Evolutionary conservation across 257 asterid genomes (phyloP).

Genomic region (Nicotiana tabacum): DNA sequence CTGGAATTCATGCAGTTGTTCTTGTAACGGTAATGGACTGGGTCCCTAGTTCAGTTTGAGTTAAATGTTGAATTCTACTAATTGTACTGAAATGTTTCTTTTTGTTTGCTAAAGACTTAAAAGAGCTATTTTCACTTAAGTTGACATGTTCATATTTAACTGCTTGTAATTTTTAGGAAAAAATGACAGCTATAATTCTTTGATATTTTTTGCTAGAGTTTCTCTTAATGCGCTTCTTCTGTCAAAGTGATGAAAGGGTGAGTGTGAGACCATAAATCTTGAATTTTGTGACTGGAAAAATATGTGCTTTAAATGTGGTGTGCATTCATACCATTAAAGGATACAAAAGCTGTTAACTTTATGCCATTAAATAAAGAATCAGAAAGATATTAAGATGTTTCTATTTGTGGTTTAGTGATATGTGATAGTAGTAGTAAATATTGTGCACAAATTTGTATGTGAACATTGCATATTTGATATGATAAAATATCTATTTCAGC

Average conservation of each 20-base stretch:
- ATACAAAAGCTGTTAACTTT: not conserved
- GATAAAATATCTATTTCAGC: not conserved
- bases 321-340: not conserved
- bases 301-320: not conserved
- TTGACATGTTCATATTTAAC: not conserved
- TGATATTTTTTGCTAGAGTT: not conserved
- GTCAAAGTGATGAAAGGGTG: slow-evolving; percentile 4
- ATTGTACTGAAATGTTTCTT: not conserved
- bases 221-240: not conserved
- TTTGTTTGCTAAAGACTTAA: not conserved
- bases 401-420: not conserved
- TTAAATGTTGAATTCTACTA: not conserved
- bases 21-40: not conserved
- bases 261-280: not conserved
- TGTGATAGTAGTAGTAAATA: not conserved
- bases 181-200: not conserved
- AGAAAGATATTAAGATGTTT: not conserved
- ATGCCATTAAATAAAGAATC: not conserved
- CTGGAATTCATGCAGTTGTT: not conserved
- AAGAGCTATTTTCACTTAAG: not conserved
- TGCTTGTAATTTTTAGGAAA: not conserved
- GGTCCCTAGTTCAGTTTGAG: not conserved
- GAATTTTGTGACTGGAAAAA: not conserved
- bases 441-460: not conserved
- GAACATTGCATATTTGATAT: not conserved